phyloP scores from a whole-genome alignment of 441 rosid genomes.

The Cnidoscolus chayamansa region DNA sequence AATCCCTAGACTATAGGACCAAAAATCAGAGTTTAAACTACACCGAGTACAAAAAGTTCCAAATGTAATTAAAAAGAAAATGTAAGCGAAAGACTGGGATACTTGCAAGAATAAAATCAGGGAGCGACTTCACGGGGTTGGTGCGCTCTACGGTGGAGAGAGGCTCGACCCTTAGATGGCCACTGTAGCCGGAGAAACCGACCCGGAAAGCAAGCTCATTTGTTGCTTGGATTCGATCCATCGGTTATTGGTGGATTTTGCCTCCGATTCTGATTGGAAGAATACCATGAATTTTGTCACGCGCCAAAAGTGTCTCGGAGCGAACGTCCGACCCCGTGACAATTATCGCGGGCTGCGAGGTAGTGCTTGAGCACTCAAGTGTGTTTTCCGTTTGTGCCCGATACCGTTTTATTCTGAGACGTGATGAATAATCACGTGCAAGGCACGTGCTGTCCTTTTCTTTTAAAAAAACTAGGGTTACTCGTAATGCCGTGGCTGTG shows the following conservation, averaged over 20 bases:
- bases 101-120: constrained; percentile 79
- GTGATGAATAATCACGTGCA: too few relatives aligned
- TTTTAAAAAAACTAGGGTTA: too few relatives aligned
- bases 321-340: too few relatives aligned
- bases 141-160: constrained; percentile 61
- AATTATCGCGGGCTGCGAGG: too few relatives aligned
- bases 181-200: constrained; percentile 86
- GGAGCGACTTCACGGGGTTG: constrained; percentile 68
- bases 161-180: constrained; percentile 91
- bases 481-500: too few relatives aligned
- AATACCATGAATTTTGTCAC: too few relatives aligned
- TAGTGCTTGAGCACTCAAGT: too few relatives aligned
- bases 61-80: neutral
- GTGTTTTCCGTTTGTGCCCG: too few relatives aligned
- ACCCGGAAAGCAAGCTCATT: constrained; percentile 77
- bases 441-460: too few relatives aligned
- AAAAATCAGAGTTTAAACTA: neutral
- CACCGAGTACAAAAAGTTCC: neutral
- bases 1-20: neutral
- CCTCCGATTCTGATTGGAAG: neutral
- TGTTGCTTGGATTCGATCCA: constrained; percentile 67
- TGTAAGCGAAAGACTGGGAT: neutral
- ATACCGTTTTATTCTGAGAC: too few relatives aligned
- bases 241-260: constrained; percentile 6
- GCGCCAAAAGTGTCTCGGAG: too few relatives aligned